Evolutionary conservation across 192 early-diverging fungal genomes (phyloP).

Genomic region (Rhizophagus prolifer): DNA sequence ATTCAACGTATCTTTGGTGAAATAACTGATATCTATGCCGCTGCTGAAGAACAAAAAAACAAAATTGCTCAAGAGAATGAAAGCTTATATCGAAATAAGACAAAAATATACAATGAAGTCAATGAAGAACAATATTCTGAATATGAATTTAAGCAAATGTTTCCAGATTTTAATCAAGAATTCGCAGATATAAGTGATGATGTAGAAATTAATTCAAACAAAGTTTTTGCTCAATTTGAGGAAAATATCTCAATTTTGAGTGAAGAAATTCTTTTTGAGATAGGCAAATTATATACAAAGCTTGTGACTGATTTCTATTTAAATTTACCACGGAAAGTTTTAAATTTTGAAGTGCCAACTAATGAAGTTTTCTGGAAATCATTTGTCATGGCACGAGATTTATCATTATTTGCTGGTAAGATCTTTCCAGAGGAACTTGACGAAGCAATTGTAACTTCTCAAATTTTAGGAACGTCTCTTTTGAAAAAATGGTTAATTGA

Average conservation of each 20-base stretch:
- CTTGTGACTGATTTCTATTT: slow-evolving; percentile 34
- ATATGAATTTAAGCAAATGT: slow-evolving; percentile 68
- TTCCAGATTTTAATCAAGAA: slow-evolving; percentile 85
- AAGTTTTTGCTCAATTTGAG: slow-evolving; percentile 29
- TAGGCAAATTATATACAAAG: slow-evolving; percentile 52
- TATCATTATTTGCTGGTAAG: slow-evolving; percentile 44
- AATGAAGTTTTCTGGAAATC: slow-evolving; percentile 36
- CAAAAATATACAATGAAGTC: slow-evolving; percentile 43
- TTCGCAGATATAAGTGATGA: slow-evolving; percentile 64
- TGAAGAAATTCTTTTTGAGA: slow-evolving; percentile 42
- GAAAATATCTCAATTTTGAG: slow-evolving; percentile 48
- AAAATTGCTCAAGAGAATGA: slow-evolving; percentile 52
- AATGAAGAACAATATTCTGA: slow-evolving; percentile 71
- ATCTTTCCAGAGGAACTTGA: slow-evolving; percentile 50
- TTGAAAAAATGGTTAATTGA: slow-evolving; percentile 46
- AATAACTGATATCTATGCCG: slow-evolving; percentile 61
- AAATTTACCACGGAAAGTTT: background rate
- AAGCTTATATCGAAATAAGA: slow-evolving; percentile 53
- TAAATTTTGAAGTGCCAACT: background rate
- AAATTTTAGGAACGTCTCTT: slow-evolving; percentile 54
- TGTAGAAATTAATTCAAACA: slow-evolving; percentile 41
- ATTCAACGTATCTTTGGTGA: slow-evolving; percentile 57
- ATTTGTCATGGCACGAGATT: slow-evolving; percentile 47
- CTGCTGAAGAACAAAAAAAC: slow-evolving; percentile 57
- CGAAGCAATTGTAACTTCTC: slow-evolving; percentile 45